Conservation (phyloP, 129 eudicot genomes). For the Glebionis coronaria region DNA sequence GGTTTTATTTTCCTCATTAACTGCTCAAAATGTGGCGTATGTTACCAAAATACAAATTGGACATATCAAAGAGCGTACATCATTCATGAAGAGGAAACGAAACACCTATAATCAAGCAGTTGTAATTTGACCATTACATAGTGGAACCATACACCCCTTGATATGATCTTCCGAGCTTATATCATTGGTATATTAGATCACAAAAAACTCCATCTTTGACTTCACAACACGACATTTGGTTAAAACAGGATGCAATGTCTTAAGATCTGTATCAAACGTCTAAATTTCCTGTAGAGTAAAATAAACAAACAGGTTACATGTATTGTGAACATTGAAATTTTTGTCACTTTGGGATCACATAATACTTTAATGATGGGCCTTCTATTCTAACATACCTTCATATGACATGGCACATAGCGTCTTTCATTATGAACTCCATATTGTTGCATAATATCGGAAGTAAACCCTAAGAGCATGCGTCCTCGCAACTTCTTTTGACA, state of each 20-base stretch:
- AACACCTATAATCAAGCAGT: slow-evolving; percentile 2
- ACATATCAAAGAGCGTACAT: no score
- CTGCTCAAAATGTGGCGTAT: slow-evolving; percentile 37
- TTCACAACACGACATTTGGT: slow-evolving; percentile 90
- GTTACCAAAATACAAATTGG: no score
- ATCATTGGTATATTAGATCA: slow-evolving; percentile 89
- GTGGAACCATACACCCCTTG: slow-evolving; percentile 48
- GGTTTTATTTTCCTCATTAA: slow-evolving; percentile 73
- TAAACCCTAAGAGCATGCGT: no score
- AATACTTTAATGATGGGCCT: not conserved
- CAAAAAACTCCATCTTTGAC: slow-evolving; percentile 73
- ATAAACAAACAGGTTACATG: not conserved
- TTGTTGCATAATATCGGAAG: no score
- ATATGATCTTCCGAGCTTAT: slow-evolving; percentile 99
- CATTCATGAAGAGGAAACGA: not conserved
- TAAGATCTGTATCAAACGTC: slow-evolving; percentile 62
- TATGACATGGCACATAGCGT: no score
- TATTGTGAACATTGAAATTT: slow-evolving; percentile 5
- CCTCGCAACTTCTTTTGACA: no score
- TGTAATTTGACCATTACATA: not conserved
- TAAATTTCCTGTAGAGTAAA: slow-evolving; percentile 69
- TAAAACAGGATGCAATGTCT: slow-evolving; percentile 81
- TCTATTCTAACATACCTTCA: no score
- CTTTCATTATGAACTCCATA: no score
- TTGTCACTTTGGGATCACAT: not conserved